Base-by-base conservation (phyloP, 75 land plant species). In the Selaginella moellendorffii region DNA sequence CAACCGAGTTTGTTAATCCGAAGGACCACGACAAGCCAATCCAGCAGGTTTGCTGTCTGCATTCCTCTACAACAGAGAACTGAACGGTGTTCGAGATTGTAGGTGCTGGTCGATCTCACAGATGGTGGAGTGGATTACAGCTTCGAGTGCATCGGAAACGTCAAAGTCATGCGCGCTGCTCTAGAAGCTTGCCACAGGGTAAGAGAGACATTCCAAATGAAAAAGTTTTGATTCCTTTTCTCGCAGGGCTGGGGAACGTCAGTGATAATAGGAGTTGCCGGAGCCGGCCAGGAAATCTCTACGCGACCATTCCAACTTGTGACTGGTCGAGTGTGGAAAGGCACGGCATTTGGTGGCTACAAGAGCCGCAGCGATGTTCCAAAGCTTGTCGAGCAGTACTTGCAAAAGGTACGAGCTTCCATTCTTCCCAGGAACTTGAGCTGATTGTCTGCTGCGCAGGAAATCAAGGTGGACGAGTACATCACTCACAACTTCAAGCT, bases 301-400 rank as follows among this genome's bases (percentile, higher is more conserved):
- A 90, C 97, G 19, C 80, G 97, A 9, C 97, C 97, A 18, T 90
- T 90, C 65, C 88, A 84, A 67, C 72, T 90, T 54, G 97, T 90
- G 20, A 90, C 97, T 53, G 97, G 97, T n/a, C 85, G 97, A 69
- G 88, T 85, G 25, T 90, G 97, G 97, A 90, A 87, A 68, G 97
- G 97, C 19, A 90, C 93, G 19, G 97, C 97, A 30, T 90, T 90
- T 74, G 97, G 97, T 73, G 97, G 97, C 46, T 90, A 84, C 80
- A 90, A 90, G 74, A 90, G 97, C 69, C 93, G 97, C 26, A 82
- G 88, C 31, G 88, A 90, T 75, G 97, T 90, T 0, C 97, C 97
- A 27, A 82, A 87, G 83, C 86, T 90, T 28, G 97, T 90, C 1
- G 88, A 87, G 17, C 84, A 90, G 68, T 90, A 90, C 72, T 62